Evolutionary conservation across 2,329 filamentous ascomycete genomes (phyloP).

Genomic region (Corinectria fuckeliana): DNA sequence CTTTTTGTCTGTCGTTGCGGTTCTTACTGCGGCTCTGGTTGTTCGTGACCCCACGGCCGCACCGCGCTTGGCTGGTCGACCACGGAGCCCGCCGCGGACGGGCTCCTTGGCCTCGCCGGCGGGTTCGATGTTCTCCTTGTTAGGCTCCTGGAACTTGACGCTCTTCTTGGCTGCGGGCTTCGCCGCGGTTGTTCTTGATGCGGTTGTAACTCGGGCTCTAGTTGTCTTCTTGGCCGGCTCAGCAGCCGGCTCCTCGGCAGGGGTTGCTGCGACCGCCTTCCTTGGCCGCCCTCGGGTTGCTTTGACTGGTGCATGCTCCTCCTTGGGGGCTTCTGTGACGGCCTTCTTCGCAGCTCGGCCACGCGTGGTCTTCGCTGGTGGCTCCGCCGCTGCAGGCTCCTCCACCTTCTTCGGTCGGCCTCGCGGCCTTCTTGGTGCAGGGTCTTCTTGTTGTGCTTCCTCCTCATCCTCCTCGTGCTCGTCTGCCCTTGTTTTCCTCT

Average conservation of each 20-base stretch:
- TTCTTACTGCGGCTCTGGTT: conserved; percentile 45
- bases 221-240: conserved; percentile 44
- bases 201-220: conserved; percentile 35
- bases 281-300: conserved; percentile 53
- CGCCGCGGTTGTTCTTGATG: conserved; percentile 43
- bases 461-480: conserved; percentile 58
- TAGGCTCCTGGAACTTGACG: conserved; percentile 68
- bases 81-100: conserved; percentile 45
- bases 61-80: conserved; percentile 53
- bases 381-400: conserved; percentile 31
- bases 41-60: conserved; percentile 40
- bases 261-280: conserved; percentile 43
- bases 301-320: conserved; percentile 40
- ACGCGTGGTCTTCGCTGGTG: conserved; percentile 39
- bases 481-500: conserved; percentile 61
- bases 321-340: conserved; percentile 31
- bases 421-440: conserved; percentile 50
- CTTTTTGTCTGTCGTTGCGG: conserved; percentile 49
- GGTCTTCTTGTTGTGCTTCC: conserved; percentile 42
- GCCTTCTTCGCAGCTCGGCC: conserved; percentile 39
- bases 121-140: conserved; percentile 68
- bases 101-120: conserved; percentile 46
- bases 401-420: conserved; percentile 51
- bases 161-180: conserved; percentile 63
- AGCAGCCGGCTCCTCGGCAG: conserved; percentile 34